A percentile compares a stretch with the other conserved stretches of the same genome.
Evolutionary conservation across 768 basidiomycete species (phyloP).

Genomic region (Mycena floridula): DNA sequence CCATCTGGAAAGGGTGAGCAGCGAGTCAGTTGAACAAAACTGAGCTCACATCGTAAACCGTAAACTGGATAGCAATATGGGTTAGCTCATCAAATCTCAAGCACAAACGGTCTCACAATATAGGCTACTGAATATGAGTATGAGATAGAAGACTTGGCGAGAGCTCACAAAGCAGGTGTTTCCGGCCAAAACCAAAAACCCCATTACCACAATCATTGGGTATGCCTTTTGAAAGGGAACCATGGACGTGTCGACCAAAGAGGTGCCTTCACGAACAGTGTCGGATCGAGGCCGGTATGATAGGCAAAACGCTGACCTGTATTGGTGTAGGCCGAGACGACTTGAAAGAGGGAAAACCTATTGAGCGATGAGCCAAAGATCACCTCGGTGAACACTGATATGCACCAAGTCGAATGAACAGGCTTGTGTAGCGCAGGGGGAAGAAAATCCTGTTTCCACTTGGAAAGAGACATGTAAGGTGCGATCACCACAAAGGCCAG

Average conservation of each 20-base stretch:
- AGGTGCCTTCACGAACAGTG: too few species aligned
- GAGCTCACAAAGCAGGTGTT: slow-evolving; percentile 93
- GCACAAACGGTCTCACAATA: slow-evolving; percentile 58
- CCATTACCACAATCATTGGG: slow-evolving; percentile 67
- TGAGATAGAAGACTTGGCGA: not conserved
- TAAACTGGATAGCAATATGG: slow-evolving; percentile 45
- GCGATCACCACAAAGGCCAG: slow-evolving; percentile 68
- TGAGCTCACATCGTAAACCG: slow-evolving; percentile 72
- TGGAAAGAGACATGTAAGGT: slow-evolving; percentile 63
- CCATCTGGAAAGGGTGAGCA: slow-evolving; percentile 51
- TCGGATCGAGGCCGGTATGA: too few species aligned
- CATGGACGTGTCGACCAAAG: slow-evolving; percentile 87
- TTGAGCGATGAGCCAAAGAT: not conserved
- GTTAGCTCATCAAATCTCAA: not conserved
- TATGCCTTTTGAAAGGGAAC: slow-evolving; percentile 86
- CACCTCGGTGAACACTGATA: not conserved
- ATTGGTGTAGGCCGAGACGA: slow-evolving; percentile 84
- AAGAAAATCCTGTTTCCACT: slow-evolving; percentile 57
- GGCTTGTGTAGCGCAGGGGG: slow-evolving; percentile 51
- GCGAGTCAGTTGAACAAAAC: slow-evolving; percentile 4
- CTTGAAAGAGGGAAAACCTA: slow-evolving; percentile 85
- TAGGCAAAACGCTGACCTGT: too few species aligned
- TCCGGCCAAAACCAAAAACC: slow-evolving; percentile 78
- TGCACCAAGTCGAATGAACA: slow-evolving; percentile 62
- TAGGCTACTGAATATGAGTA: slow-evolving; percentile 45